A percentile compares a stretch with the other conserved stretches of the same genome.
phyloP scores from a whole-genome alignment of 2,329 filamentous ascomycete species.

The Zalaria sp. region DNA sequence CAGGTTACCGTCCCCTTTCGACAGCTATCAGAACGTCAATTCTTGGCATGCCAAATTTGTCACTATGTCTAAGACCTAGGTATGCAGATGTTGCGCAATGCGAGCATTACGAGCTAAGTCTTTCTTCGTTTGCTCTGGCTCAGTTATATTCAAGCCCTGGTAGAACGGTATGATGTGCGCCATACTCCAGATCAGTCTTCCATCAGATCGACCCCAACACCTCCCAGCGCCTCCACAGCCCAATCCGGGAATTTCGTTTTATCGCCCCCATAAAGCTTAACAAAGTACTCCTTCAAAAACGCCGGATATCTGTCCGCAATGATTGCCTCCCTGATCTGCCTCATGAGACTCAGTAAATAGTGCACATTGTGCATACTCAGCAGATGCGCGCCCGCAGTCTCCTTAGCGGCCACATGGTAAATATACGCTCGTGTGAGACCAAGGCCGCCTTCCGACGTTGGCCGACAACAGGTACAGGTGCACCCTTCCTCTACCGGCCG shows the following conservation, averaged over 20 bases:
- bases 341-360: constrained; percentile 80
- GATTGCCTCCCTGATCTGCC: constrained; percentile 58
- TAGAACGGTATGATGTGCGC: too few species aligned
- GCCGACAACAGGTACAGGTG: constrained; percentile 62
- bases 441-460: constrained; percentile 49
- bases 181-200: constrained; percentile 6
- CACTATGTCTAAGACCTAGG: too few species aligned
- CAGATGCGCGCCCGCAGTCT: constrained; percentile 77
- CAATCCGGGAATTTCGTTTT: constrained; percentile 60
- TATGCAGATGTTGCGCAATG: too few species aligned
- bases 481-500: constrained; percentile 72
- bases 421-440: constrained; percentile 81
- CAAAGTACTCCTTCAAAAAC: constrained; percentile 70
- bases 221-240: constrained; percentile 65
- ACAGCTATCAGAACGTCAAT: too few species aligned
- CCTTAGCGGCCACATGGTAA: constrained; percentile 82
- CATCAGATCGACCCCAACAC: constrained; percentile 67
- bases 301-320: constrained; percentile 66
- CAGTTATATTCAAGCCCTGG: too few species aligned
- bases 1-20: too few species aligned
- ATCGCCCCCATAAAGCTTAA: constrained; percentile 49
- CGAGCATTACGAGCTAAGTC: too few species aligned
- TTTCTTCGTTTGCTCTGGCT: too few species aligned
- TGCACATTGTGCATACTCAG: constrained; percentile 93
- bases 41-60: too few species aligned